Conservation (phyloP, 2,329 filamentous ascomycete genomes). For the Metarhizium sp. region DNA sequence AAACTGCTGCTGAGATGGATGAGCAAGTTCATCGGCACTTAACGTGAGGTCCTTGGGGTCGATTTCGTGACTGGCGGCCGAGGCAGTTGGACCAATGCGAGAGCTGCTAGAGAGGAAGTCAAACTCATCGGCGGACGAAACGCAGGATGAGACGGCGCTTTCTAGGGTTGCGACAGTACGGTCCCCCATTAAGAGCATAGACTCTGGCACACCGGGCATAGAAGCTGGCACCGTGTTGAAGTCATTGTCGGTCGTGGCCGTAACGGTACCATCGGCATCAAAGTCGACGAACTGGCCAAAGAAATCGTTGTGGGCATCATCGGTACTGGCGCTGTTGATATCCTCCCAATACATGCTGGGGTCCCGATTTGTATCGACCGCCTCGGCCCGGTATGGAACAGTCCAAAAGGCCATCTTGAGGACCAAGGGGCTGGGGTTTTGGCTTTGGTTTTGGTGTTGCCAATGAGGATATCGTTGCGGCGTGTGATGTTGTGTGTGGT, state of each 20-base stretch:
- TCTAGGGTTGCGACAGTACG: conserved; percentile 12
- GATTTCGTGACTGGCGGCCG: conserved; percentile 19
- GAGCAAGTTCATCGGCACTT: conserved; percentile 3
- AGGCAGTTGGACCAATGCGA: conserved; percentile 15
- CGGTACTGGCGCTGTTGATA: conserved; percentile 18
- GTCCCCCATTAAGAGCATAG: conserved; percentile 17
- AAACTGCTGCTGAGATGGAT: conserved; percentile 9
- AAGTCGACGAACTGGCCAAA: conserved; percentile 29
- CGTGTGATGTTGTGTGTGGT: background rate
- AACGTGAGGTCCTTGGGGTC: conserved; percentile 20
- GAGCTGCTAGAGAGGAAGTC: conserved; percentile 27
- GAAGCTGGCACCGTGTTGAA: conserved; percentile 12
- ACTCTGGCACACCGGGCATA: conserved; percentile 17
- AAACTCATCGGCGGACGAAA: conserved; percentile 26
- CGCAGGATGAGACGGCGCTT: conserved; percentile 24
- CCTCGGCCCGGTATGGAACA: conserved; percentile 23
- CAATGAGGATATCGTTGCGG: background rate
- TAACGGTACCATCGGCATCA: conserved; percentile 17
- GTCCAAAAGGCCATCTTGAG: conserved; percentile 26
- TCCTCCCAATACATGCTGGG: conserved; percentile 26
- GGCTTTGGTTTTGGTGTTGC: background rate
- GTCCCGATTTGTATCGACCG: conserved; percentile 24
- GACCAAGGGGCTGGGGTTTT: background rate
- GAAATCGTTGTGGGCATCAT: conserved; percentile 22
- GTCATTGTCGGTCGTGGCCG: conserved; percentile 12